Percentiles rank a stretch among this genome's conserved stretches.
These are phyloP conservation scores for Cladophialophora carrionii DNA, from an alignment of 2,329 filamentous ascomycete species.

Conservation along the genomic window DNA sequence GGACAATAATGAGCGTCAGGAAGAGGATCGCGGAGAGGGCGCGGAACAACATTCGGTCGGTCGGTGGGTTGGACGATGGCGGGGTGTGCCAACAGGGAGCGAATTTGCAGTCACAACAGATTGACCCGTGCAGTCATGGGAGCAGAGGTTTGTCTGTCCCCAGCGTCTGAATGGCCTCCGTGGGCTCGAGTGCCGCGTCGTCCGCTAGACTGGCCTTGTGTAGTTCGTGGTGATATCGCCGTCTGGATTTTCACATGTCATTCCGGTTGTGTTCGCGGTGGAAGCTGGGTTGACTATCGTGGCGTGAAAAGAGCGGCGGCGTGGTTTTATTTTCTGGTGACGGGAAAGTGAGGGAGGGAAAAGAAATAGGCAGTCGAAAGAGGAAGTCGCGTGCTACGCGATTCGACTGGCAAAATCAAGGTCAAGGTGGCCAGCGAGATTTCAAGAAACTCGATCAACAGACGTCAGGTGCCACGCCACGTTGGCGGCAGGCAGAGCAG, in stretches of 20 bases:
- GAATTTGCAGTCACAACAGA: conserved; percentile 4
- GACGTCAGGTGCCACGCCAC: conserved; percentile 1
- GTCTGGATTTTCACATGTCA: conserved; percentile 37
- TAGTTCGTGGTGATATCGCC: conserved; percentile 24
- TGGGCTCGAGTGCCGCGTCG: not conserved
- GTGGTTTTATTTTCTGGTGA: conserved; percentile 6
- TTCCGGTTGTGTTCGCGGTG: conserved; percentile 19
- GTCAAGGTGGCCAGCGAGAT: not conserved
- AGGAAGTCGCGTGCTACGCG: conserved; percentile 16
- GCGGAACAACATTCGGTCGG: conserved; percentile 73
- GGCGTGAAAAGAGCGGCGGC: conserved; percentile 10
- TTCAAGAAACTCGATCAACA: conserved; percentile 9
- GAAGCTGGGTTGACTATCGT: conserved; percentile 3
- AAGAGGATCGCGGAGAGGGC: conserved; percentile 80
- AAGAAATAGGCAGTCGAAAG: conserved; percentile 3
- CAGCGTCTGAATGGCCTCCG: not conserved
- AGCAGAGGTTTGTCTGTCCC: not conserved
- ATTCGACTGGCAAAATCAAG: conserved; percentile 3
- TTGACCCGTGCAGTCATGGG: not conserved
- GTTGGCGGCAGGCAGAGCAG: conserved; percentile 13
- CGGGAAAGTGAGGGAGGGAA: conserved; percentile 10
- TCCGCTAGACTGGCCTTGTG: conserved; percentile 9
- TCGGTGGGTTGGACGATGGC: conserved; percentile 46
- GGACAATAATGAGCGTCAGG: conserved; percentile 88
- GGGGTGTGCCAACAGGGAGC: conserved; percentile 51